Base-by-base conservation (phyloP, 108 stramenopile genomes). In the Cyclotella cryptica region DNA sequence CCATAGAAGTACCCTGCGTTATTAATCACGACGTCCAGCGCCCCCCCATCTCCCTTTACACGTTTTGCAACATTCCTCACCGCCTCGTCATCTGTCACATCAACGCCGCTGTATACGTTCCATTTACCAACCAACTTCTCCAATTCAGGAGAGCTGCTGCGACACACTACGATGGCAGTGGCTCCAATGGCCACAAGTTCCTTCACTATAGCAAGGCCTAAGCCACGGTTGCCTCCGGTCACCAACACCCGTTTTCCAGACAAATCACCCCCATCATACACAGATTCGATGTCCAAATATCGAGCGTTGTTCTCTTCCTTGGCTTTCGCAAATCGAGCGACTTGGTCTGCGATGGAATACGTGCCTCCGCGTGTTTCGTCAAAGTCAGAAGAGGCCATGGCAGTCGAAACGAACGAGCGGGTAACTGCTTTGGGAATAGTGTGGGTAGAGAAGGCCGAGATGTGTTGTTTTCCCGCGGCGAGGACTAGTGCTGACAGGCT, bases 1-100 rank as follows among this genome's bases (percentile, higher is more conserved):
- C 81, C 92, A 61, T 93, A 94, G 59, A 94, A 94, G 70, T 96
- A 94, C 71, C 96, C 96, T 7, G 94, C 95, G 61, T 91, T 93
- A 75, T 93, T 92, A 61, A 97, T 90, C 53, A 96, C 80, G 60
- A 92, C 85, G 74, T 97, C 96, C 19, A 97, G 77, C 21, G 86
- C 80, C 15, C 84, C 89, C 28, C 88, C 89, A 43, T 88, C 92
- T 10, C 74, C 60, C 66, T 88, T 87, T 67, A 94, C 65, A 52
- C 75, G 72, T 55, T 89, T 85, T 35, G 90, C 83, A 4, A 92
- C 88, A 74, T 86, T 90, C 28, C 27, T 71, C 21, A 91, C 89
- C 49, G 91, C 89, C 59, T 86, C 86, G 14, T 84, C 90, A 69
- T 96, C 90, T 18, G 86, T 76, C 14, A 97, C 94, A 77, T 97